Conservation (phyloP, 371 early-diverging fungal species). For the Mucor saturninus region DNA sequence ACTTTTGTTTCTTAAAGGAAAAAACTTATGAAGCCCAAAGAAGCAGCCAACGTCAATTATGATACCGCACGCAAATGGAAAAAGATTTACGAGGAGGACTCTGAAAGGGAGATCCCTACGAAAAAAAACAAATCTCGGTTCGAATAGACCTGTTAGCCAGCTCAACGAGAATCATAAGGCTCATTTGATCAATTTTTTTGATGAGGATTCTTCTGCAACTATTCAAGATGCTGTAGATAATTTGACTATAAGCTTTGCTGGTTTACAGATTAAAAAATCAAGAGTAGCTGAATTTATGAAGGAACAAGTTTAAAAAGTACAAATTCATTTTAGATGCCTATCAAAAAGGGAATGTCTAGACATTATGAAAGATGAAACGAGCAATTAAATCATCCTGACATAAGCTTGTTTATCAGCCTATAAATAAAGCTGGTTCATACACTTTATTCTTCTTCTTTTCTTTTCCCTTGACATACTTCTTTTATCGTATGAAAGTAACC, state of each 20-base stretch:
- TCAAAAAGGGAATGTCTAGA: too few species aligned
- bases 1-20: constrained; percentile 8
- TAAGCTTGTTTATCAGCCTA: too few species aligned
- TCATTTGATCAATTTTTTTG: constrained; percentile 7
- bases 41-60: constrained; percentile 9
- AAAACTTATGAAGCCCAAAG: background rate
- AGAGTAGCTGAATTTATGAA: constrained; percentile 25
- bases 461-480: too few species aligned
- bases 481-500: too few species aligned
- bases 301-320: constrained; percentile 4
- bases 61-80: constrained; percentile 7
- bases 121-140: constrained; percentile 12
- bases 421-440: too few species aligned
- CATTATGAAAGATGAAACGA: too few species aligned
- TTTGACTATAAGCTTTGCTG: constrained; percentile 7
- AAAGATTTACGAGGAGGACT: constrained; percentile 9
- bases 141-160: constrained; percentile 3
- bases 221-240: constrained; percentile 18
- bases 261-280: constrained; percentile 20
- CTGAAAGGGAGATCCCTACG: constrained; percentile 12
- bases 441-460: too few species aligned
- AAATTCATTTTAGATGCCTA: constrained; percentile 2
- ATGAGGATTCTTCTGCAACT: constrained; percentile 9
- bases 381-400: too few species aligned
- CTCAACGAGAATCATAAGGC: constrained; percentile 9